Conservation (phyloP, 805 yeast genomes). For the Teunomyces funiuensis region DNA sequence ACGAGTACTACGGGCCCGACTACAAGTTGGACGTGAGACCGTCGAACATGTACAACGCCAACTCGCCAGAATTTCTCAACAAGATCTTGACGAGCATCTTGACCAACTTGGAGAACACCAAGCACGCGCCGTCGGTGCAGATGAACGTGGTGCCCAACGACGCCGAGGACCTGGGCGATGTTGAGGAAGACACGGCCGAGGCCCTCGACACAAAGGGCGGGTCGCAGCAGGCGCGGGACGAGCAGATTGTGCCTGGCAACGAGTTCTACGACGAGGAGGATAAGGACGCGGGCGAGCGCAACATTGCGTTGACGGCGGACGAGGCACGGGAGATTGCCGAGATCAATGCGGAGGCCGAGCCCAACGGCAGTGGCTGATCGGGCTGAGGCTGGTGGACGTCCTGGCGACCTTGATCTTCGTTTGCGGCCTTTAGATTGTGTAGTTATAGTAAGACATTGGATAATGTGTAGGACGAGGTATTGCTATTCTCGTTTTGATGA, state of each 20-base stretch:
- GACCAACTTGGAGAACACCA: conserved; percentile 80
- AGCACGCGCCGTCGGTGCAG: conserved; percentile 96
- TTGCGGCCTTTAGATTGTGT: too few relatives aligned
- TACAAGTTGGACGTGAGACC: conserved; percentile 93
- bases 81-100: conserved; percentile 77
- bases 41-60: conserved; percentile 94
- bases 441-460: too few relatives aligned
- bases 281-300: conserved; percentile 38
- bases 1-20: conserved; percentile 97
- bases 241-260: conserved; percentile 62
- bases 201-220: conserved; percentile 93
- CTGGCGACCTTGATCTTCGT: too few relatives aligned
- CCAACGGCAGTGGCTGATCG: too few relatives aligned
- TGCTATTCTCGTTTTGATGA: too few relatives aligned
- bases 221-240: conserved; percentile 80
- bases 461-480: too few relatives aligned
- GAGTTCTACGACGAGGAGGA: conserved; percentile 76
- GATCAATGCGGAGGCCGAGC: conserved; percentile 1
- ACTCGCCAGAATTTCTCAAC: conserved; percentile 87
- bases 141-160: conserved; percentile 87
- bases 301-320: conserved; percentile 35
- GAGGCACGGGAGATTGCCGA: conserved; percentile 38
- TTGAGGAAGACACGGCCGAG: conserved; percentile 75
- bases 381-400: too few relatives aligned
- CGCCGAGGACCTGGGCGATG: conserved; percentile 82